Base-by-base conservation (phyloP, 2,329 filamentous ascomycete genomes). In the Fusarium falciforme region DNA sequence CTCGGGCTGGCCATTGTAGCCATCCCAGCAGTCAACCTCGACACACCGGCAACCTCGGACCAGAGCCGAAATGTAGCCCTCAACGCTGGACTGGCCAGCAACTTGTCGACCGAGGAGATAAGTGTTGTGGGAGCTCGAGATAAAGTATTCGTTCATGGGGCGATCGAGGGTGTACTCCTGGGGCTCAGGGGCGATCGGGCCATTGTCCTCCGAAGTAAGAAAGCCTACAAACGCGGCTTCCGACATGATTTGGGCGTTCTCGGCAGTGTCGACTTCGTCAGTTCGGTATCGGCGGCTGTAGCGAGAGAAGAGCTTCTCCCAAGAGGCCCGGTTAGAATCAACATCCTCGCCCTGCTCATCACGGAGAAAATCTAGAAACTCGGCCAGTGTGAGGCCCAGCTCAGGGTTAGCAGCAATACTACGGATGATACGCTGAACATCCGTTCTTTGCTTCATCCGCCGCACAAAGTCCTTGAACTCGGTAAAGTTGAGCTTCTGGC, bases 11-110 rank as follows among this genome's bases (percentile, higher is more conserved):
- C 94, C 94, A 80, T 98, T 93, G 61, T 90, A 89, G 17, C 96
- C 96, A 82, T 99, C 95, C 96, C 96, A 99, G 83, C 96, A 98
- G 83, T 99, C 96, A 61, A 99, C 94, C 84, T 99, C 96, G 54
- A 99, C 92, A 82, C 96, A 98, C 59, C 96, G 93, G 81, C 96
- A 99, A 10, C 95, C 95, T 69, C 94, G 93, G 72, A 94, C 92
- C 8, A 99, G 88, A 4, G 95, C 94, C 10, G 92, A 91, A 77
- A 98, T 97, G 84, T 99, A 99, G 49, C 95, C 95, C 82, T 99
- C 96, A 3, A 97, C 93, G 79, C 95, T 98, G 2, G 96, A 98
- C 52, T 93, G 90, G 31, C 96, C 96, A 12, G 92, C 93, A 3
- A 98, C 92, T 82, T 99, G 96, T 63, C 95, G 92, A 16, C 96